Evolutionary conservation across 768 basidiomycete genomes (phyloP), one percentile per base, ranked within the genome.

Genomic region (Lyophyllum decastes): DNA sequence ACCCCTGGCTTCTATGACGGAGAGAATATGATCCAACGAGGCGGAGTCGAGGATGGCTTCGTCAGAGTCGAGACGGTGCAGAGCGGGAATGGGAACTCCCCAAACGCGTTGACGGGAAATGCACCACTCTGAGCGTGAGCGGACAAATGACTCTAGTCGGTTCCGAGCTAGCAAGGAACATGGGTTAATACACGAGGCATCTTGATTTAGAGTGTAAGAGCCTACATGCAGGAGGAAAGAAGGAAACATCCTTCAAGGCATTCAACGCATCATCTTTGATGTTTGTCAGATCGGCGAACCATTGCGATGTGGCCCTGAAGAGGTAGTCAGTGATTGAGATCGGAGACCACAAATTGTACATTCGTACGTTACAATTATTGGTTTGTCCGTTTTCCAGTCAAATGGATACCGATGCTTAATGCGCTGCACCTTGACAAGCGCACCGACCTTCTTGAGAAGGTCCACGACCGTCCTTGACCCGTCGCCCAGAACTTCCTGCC

Each of bases 31-130:
- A 14, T 83, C 75, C 25, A 98, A 76, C 1, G 87, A 87, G 6
- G 77, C 76, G 1, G 77, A 60, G 54, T 86, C 82, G 49, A 98
- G 85, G 44, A 92, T 71, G 4, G 90, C 83, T 27, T 78, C 75
- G 54, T 85, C 86, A 9, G 85, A 85, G 11, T 78, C 74, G 6
- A 78, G 69, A 66, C 89, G 85, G 66, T 94, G 82, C 2, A 99
- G 74, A 2, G 92, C 88, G 2, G 95, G 96, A 58, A 99, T 98
- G 4, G 96, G 96, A 1, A 97, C 92, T 19, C 96, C 96, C 96
- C 96, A 99, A 19, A 91, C 90, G 27, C 96, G 89, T 68, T 99
- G 96, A 6, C 96, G 89, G 40, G 96, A 98, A 55, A 99, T 98
- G 67, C 96, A 99, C 96, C 96, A 99, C 74, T 99, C 96, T 0